Evolutionary conservation across 495 filamentous ascomycete genomes (phyloP).

Genomic region (Chaetomidium leptoderma): DNA sequence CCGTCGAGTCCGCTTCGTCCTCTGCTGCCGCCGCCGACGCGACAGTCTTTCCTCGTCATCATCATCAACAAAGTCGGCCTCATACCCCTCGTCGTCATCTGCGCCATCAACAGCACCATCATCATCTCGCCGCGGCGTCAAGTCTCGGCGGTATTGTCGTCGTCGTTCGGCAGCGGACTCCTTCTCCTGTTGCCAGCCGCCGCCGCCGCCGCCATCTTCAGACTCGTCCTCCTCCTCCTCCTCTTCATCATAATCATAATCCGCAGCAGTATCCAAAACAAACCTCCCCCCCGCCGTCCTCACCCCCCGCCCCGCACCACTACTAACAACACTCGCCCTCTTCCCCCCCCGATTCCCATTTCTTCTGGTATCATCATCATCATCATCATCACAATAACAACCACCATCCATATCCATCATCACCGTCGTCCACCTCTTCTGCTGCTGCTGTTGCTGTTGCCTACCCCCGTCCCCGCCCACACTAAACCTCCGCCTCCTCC

Average conservation of each 20-base stretch:
- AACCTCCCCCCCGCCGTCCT: neutral
- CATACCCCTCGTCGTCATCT: constrained; percentile 1
- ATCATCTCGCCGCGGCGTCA: too few species aligned
- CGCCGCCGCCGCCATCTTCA: neutral
- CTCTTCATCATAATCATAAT: too few species aligned
- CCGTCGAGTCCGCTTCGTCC: neutral
- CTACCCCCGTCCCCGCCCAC: neutral
- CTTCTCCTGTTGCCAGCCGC: neutral
- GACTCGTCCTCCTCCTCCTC: neutral
- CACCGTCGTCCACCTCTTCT: too few species aligned
- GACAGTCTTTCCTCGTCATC: neutral
- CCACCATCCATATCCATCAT: neutral
- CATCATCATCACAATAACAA: too few species aligned
- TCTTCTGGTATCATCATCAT: too few species aligned
- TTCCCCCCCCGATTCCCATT: too few species aligned
- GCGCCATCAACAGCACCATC: neutral
- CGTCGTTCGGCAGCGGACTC: too few species aligned
- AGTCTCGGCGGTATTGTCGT: neutral
- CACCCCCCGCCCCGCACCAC: neutral
- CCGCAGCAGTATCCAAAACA: neutral
- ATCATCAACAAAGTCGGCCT: constrained; percentile 3
- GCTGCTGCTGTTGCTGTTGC: too few species aligned
- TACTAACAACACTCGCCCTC: too few species aligned
- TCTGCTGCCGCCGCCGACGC: neutral
- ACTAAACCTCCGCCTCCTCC: neutral